Evolutionary conservation across 139 green algal species (phyloP), one percentile per base, ranked within the genome.

Genomic region (Chlorella sorokiniana): DNA sequence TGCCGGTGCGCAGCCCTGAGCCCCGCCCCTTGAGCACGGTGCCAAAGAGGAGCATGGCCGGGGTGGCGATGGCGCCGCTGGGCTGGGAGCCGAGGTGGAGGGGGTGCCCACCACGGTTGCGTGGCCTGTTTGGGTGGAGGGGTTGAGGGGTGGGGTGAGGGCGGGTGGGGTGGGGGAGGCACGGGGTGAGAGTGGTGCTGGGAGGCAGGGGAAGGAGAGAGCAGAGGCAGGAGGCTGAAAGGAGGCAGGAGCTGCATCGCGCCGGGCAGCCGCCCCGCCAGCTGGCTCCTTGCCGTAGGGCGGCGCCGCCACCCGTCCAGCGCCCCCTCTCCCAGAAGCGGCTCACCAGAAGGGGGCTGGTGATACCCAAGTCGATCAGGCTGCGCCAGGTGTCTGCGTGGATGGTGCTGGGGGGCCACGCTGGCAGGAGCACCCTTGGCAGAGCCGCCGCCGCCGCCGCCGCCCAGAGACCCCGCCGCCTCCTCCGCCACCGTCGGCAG

Each of bases 41-140:
- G 44, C 76, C 76, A 64, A 82, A 82, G 40, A 82, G 63, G 8
- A 82, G 62, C 76, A 82, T 82, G 62, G 76, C 76, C 3, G 76
- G 76, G 3, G 76, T 82, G 62, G 76, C 76, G 10, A 82, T 41
- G 3, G 62, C 25, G 33, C 76, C 63, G 31, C 44, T 68, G 22
- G 62, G 76, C 42, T 75, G 51, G 31, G 62, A 74, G 44, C 63
- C 62, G 31, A 74, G 11, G 62, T 82, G 76, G 62, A 82, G 63
- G 0, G 76, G 22, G 76, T 82, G 76, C 63, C 76, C 6, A 82
- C 62, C 25, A 75, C 76, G 0, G 73, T 74, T 31, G 76, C 75
- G 62, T 69, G 63, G 33, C 76, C 76, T 74, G 61, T 44, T n/a
- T n/a, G n/a, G n/a, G n/a, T n/a, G n/a, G n/a, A n/a, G n/a, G n/a